A percentile compares a stretch with the other conserved stretches of the same genome.
Evolutionary conservation across 2,329 filamentous ascomycete species (phyloP).

Genomic region (Paecilomyces niveus): DNA sequence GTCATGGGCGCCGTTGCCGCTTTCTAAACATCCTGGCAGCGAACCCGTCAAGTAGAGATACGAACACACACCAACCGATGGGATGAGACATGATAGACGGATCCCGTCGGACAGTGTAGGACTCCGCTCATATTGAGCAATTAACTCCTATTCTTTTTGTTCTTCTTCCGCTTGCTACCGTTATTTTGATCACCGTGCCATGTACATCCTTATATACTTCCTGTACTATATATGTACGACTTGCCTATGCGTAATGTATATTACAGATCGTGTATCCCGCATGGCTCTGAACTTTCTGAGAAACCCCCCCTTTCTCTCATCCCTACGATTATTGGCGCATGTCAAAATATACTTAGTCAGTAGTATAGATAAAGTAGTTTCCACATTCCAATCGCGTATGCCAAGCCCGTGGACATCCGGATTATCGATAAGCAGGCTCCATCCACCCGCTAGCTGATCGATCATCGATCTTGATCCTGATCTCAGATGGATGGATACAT

Average conservation of each 20-base stretch:
- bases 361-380: too few relatives aligned
- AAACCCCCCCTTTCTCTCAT: too few relatives aligned
- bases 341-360: too few relatives aligned
- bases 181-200: neutral
- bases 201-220: neutral
- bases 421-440: too few relatives aligned
- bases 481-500: too few relatives aligned
- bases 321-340: too few relatives aligned
- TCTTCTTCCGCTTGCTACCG: neutral
- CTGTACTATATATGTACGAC: neutral
- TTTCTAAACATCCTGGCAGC: constrained; percentile 18
- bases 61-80: neutral
- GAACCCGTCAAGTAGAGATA: neutral
- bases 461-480: too few relatives aligned
- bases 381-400: too few relatives aligned
- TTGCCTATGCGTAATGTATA: neutral
- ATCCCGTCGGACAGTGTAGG: neutral
- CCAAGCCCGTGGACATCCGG: too few relatives aligned
- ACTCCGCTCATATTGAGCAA: neutral
- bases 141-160: neutral
- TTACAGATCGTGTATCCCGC: neutral
- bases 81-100: neutral
- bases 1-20: constrained; percentile 27
- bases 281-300: neutral
- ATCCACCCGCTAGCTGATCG: too few relatives aligned